phyloP scores from a whole-genome alignment of 75 land plant genomes.

The Cunninghamia lanceolata region DNA sequence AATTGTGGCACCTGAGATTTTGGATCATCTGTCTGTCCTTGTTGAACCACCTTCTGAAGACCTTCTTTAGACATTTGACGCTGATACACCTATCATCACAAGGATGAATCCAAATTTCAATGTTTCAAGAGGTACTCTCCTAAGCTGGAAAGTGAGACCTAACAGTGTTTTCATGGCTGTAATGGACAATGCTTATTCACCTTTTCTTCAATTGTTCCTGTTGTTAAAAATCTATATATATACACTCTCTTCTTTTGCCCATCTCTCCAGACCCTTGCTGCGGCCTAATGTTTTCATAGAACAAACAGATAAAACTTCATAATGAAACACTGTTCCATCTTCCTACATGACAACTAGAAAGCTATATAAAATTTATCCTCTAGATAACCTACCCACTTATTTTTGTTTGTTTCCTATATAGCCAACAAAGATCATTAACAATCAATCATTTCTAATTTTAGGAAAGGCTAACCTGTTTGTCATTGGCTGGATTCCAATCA shows the following conservation, averaged over 20 bases:
- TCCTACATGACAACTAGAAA: background rate
- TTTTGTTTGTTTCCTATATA: background rate
- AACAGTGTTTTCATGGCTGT: background rate
- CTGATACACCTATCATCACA: constrained; percentile 75
- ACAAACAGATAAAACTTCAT: background rate
- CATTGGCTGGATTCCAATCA: constrained; percentile 99
- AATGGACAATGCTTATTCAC: constrained; percentile 23
- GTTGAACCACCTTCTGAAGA: constrained; percentile 95
- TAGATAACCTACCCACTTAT: background rate
- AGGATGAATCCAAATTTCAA: background rate
- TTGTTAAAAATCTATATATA: constrained; percentile 86
- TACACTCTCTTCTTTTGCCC: constrained; percentile 98
- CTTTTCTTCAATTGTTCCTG: constrained; percentile 99
- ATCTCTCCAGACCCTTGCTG: constrained; percentile 99
- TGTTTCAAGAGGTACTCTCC: background rate
- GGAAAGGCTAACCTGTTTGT: constrained; percentile 72
- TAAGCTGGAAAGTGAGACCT: background rate
- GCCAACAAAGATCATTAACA: background rate
- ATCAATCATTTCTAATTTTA: background rate
- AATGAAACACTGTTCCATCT: background rate
- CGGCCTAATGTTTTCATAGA: constrained; percentile 55
- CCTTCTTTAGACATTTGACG: constrained; percentile 99
- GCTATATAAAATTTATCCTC: background rate
- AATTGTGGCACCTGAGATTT: constrained; percentile 40
- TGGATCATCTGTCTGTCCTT: constrained; percentile 50